phyloP scores from a whole-genome alignment of 768 basidiomycete genomes.

The Russula foetens region DNA sequence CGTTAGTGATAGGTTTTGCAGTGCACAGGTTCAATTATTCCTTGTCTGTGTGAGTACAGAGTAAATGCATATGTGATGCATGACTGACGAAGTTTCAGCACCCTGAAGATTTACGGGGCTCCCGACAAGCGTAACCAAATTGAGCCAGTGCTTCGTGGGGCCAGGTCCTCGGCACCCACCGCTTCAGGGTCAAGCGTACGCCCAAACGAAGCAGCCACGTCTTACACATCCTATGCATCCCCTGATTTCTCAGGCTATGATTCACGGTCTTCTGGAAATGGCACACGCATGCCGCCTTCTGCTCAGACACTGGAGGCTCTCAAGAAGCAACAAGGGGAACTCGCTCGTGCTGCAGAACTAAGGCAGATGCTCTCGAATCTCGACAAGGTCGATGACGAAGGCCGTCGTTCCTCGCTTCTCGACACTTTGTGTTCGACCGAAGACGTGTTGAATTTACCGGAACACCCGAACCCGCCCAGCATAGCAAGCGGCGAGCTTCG shows the following conservation, averaged over 20 bases:
- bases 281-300: not conserved
- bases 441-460: slow-evolving; percentile 65
- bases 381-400: slow-evolving; percentile 74
- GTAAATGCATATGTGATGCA: not conserved
- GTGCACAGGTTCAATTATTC: slow-evolving; percentile 43
- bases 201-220: not conserved
- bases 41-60: slow-evolving; percentile 48
- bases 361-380: slow-evolving; percentile 52
- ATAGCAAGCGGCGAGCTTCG: slow-evolving; percentile 53
- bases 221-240: not conserved
- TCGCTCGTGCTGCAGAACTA: slow-evolving; percentile 59
- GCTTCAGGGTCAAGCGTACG: not conserved
- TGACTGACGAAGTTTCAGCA: slow-evolving; percentile 31
- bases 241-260: not conserved
- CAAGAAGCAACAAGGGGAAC: slow-evolving; percentile 42
- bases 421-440: slow-evolving; percentile 60
- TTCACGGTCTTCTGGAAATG: not conserved
- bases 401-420: slow-evolving; percentile 58
- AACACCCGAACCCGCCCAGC: slow-evolving; percentile 66
- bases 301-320: slow-evolving; percentile 28
- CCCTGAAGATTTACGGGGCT: slow-evolving; percentile 63
- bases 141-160: slow-evolving; percentile 65
- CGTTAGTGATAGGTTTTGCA: slow-evolving; percentile 20
- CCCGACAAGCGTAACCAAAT: slow-evolving; percentile 50
- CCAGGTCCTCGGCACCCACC: slow-evolving; percentile 40